phyloP scores from a whole-genome alignment of 345 rosid species.

The Euphorbia peplus region DNA sequence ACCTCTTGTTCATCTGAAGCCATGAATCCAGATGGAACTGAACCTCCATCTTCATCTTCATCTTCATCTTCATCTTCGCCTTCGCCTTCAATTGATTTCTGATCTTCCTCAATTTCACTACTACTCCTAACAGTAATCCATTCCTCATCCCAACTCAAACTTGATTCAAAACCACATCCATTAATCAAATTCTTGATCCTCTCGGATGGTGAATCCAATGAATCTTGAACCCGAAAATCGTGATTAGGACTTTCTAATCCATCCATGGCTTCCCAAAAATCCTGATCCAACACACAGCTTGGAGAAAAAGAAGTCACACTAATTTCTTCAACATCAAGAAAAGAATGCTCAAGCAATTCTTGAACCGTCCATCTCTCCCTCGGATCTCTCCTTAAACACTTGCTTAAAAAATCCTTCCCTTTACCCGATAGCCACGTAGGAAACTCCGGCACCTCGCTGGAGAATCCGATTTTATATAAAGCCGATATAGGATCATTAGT shows the following conservation, averaged over 20 bases:
- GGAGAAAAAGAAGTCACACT: conserved; percentile 49
- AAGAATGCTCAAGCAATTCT: conserved; percentile 70
- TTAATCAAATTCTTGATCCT: conserved; percentile 54
- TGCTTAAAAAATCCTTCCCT: conserved; percentile 59
- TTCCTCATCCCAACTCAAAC: conserved; percentile 40
- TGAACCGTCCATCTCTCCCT: conserved; percentile 57
- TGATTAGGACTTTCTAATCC: conserved; percentile 25
- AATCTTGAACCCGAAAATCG: conserved; percentile 12
- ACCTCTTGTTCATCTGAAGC: conserved; percentile 29
- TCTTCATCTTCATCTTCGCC: no score
- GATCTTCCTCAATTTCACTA: conserved; percentile 15
- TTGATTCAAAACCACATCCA: conserved; percentile 16
- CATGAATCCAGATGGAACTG: no score
- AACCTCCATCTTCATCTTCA: no score
- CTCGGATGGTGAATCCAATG: conserved; percentile 16
- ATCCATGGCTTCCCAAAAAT: conserved; percentile 62
- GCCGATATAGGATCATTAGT: conserved; percentile 62
- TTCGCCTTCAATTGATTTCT: no score
- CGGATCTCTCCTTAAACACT: conserved; percentile 58
- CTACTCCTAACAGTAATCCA: conserved; percentile 74
- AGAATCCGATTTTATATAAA: conserved; percentile 72
- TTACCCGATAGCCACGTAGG: conserved; percentile 59
- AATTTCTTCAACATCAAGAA: conserved; percentile 38
- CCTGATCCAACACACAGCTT: conserved; percentile 65
- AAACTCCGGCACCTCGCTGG: conserved; percentile 56